Evolutionary conservation across 148 eudicot species (phyloP), one percentile per base, ranked within the genome.

Genomic region (Rhododendron molle): DNA sequence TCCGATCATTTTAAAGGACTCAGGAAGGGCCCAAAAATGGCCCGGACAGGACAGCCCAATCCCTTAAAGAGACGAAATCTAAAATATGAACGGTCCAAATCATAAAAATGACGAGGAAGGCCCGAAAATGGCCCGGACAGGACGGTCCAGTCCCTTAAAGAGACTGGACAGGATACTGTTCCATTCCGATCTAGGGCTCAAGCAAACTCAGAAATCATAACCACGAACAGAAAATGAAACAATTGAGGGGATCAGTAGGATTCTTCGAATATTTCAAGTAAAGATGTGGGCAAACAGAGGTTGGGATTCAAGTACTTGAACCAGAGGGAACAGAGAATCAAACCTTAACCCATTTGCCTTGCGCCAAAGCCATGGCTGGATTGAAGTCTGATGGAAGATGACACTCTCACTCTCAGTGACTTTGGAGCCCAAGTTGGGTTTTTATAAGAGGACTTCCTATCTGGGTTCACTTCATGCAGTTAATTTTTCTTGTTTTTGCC

Each of bases 311-410:
- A 83, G 36, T 47, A 11, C 26, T 49, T 30, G 3, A 65, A 18
- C 5, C 32, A 62, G 50, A 21, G 34, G 44, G 44, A 47, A 50
- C n/a, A 50, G 26, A 26, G 5, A 28, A 81, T 32, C 76, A 54
- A 28, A 91, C 92, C 92, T 91, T 91, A 76, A 88, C 56, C 92
- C 92, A 91, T 84, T 88, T 88, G 83, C 91, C 88, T 67, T 87
- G 87, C 16, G 89, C n/a, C 10, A 81, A 21, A 74, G 82, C 90
- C 91, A 91, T 89, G 81, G 72, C 58, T 80, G 80, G 34, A 28
- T 16, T n/a, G 8, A 60, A 12, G 20, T 38, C 73, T 26, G 7
- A 60, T 60, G 20, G 83, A 81, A 28, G 83, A 38, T 11, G 12
- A n/a, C 30, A 56, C n/a, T 11, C 74, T 26, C 18, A 38, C 73